Base-by-base conservation (phyloP, 2,329 filamentous ascomycete species). In the Colletotrichum tropicicola region DNA sequence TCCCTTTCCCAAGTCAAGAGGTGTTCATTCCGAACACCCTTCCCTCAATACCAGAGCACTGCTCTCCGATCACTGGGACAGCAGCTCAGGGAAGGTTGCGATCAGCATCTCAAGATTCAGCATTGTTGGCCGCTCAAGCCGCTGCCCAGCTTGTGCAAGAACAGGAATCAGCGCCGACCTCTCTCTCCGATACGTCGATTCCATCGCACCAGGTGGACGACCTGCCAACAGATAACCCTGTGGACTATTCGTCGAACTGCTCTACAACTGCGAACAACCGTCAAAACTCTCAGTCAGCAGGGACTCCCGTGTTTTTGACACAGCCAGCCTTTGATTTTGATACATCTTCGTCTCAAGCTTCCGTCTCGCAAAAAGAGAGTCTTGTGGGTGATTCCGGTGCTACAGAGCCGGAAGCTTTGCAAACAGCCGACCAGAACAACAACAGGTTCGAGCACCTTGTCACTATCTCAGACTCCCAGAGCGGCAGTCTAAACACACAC, bases 131-230 rank as follows among this genome's bases (percentile, higher is more conserved):
- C 21, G 30, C 53, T n/a, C 59, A 37, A 44, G 44, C 28, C 21
- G 35, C 28, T 13, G 21, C 43, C 7, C 57, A 44, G 17, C 61
- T 48, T n/a, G 25, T n/a, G 10, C 61, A 25, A 10, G 58, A 62
- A 27, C 44, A 49, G 13, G 44, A 56, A 15, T 56, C 51, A 13
- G 23, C 41, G 13, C 48, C 54, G 3, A 35, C 28, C 5, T 49
- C 57, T 19, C 12, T 32, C 15, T 45, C 62, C 9, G 51, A 65
- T 12, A 32, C n/a, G 23, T 51, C 62, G 5, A 56, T 65, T 19
- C 57, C 58, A 21, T 65, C 62, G 15, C 58, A 56, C 39, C 62
- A 65, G 32, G 30, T 62, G 21, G 58, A 65, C 19, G 51, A 51
- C 15, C 23, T 65, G 4, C 37, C 17, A 5, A 21, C 21, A 30